Evolutionary conservation across 495 filamentous ascomycete genomes (phyloP).

Genomic region (Amphirosellinia nigrospora): DNA sequence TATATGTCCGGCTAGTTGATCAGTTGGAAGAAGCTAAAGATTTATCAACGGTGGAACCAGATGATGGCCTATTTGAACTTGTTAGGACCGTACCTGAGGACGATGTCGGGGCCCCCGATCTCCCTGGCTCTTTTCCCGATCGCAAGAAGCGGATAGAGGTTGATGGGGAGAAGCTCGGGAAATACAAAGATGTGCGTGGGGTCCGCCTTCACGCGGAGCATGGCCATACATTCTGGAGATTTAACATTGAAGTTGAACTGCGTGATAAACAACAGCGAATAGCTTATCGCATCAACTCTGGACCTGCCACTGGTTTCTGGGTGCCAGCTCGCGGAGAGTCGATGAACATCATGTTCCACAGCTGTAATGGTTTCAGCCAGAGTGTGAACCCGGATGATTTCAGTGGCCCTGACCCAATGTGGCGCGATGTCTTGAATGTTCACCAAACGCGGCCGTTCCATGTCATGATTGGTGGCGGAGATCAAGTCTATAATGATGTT

Average conservation of each 20-base stretch:
- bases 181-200: conserved; percentile 80
- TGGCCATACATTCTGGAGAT: conserved; percentile 95
- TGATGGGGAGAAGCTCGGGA: conserved; percentile 77
- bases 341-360: conserved; percentile 99
- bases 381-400: conserved; percentile 78
- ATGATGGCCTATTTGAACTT: conserved; percentile 79
- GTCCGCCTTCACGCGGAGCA: conserved; percentile 81
- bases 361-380: conserved; percentile 92
- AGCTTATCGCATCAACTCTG: conserved; percentile 93
- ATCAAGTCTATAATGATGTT: conserved; percentile 94
- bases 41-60: conserved; percentile 75
- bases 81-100: conserved; percentile 49
- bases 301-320: conserved; percentile 91
- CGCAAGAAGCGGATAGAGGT: conserved; percentile 51
- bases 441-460: conserved; percentile 95
- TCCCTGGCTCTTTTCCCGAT: conserved; percentile 53
- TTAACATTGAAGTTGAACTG: conserved; percentile 92
- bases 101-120: conserved; percentile 40
- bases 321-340: conserved; percentile 82
- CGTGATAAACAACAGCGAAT: conserved; percentile 76
- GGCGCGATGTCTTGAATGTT: conserved; percentile 92
- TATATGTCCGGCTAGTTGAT: conserved; percentile 87
- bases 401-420: conserved; percentile 92
- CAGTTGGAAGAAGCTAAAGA: conserved; percentile 75
- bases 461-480: conserved; percentile 97